Percentiles rank a stretch among this genome's conserved stretches.
Conservation (phyloP, 2,329 filamentous ascomycete species). For the Penicillium brasilianum region DNA sequence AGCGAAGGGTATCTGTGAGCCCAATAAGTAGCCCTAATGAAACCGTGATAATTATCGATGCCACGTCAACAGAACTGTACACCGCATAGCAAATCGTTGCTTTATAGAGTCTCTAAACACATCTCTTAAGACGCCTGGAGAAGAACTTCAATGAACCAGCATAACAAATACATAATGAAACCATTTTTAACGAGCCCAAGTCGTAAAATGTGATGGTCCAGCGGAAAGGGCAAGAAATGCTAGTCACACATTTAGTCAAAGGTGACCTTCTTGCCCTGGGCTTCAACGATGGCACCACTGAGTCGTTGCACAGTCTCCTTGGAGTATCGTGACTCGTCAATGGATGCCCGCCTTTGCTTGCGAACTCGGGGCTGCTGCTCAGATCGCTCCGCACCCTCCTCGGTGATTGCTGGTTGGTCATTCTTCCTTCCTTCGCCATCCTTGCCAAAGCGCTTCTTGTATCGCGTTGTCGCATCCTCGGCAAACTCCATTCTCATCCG, state of each 20-base stretch:
- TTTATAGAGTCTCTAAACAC: conserved; percentile 7
- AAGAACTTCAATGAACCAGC: conserved; percentile 7
- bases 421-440: conserved; percentile 55
- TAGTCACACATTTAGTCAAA: conserved; percentile 64
- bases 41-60: conserved; percentile 7
- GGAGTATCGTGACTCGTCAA: conserved; percentile 52
- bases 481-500: conserved; percentile 88
- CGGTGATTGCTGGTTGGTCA: conserved; percentile 23
- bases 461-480: conserved; percentile 84
- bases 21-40: conserved; percentile 3
- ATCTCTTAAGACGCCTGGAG: conserved; percentile 8
- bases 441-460: conserved; percentile 93
- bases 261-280: conserved; percentile 77
- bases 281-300: conserved; percentile 78
- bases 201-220: background rate
- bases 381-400: conserved; percentile 32
- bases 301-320: conserved; percentile 65
- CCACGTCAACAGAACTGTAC: conserved; percentile 21
- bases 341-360: conserved; percentile 34
- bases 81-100: conserved; percentile 17
- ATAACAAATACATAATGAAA: conserved; percentile 5
- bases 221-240: background rate
- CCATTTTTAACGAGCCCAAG: background rate
- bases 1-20: conserved; percentile 15
- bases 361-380: conserved; percentile 31